Conservation (phyloP, 148 eudicot genomes). For the Cornus controversa region DNA sequence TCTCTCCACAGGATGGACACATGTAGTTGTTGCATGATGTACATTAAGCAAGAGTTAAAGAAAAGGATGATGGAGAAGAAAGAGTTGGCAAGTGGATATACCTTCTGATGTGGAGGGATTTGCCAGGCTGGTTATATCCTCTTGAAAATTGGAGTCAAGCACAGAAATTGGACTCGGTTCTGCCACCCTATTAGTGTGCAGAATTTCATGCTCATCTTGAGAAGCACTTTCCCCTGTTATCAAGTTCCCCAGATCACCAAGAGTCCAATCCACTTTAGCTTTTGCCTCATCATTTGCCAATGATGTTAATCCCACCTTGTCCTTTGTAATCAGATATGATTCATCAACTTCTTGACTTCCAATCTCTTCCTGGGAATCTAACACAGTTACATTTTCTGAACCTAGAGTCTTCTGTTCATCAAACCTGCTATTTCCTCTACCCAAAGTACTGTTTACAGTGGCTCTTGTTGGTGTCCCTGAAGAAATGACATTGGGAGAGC, state of each 20-base stretch:
- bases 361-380: conserved; percentile 13
- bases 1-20: not conserved
- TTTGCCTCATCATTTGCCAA: not conserved
- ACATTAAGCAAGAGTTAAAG: not conserved
- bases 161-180: conserved; percentile 10
- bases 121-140: not conserved
- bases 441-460: conserved; percentile 3
- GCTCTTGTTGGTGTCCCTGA: conserved; percentile 15
- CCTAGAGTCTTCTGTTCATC: conserved; percentile 19
- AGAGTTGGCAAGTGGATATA: conserved; percentile 6
- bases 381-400: conserved; percentile 20
- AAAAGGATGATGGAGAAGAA: not conserved
- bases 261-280: not conserved
- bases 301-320: conserved; percentile 1
- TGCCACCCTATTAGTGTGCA: not conserved
- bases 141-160: not conserved
- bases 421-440: conserved; percentile 9
- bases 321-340: not conserved
- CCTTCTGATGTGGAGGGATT: conserved; percentile 19
- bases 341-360: conserved; percentile 16
- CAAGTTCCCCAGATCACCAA: conserved; percentile 1
- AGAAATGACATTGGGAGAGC: conserved; percentile 8
- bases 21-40: not conserved
- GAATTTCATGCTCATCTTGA: not conserved
- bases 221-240: not conserved